Evolutionary conservation across 345 rosid genomes (phyloP), one percentile per base, ranked within the genome.

Genomic region (Pistacia integerrima): DNA sequence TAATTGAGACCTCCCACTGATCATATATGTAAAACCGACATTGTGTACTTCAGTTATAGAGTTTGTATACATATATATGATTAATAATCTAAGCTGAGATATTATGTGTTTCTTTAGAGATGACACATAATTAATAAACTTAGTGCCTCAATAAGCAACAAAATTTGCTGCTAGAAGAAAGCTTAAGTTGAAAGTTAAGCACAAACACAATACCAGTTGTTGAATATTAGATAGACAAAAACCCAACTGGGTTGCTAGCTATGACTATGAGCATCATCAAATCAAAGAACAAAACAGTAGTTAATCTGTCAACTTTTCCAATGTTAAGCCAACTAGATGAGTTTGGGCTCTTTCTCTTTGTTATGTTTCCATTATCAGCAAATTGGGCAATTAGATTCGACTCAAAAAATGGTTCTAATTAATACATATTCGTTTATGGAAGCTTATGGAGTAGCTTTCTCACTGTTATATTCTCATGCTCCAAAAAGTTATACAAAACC

Each of bases 261-360:
- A 52, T 52, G 41, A 30, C n/a, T 2, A 52, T 52, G 41, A 30
- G 41, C 58, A 41, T 41, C 46, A 30, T 68, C 72, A 13, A 13
- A 49, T 48, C 38, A 30, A 68, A 49, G 11, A 2, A 51, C 25
- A 69, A 51, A 69, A 30, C 3, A 16, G 68, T 64, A 63, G 67
- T 36, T 64, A 36, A 4, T 17, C 48, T 11, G n/a, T 64, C 51
- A 64, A 16, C 68, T 36, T 36, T 36, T 18, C 25, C 68, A 64
- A 36, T 17, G 49, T 64, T 64, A 3, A 64, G 41, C 44, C 41
- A 51, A 30, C 60, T 4, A 67, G 36, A 48, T 22, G 7, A 6
- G 56, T 20, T 67, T 67, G 70, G 36, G 22, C 56, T 67, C 18
- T 38, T 46, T 67, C 56, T 67, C 35, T 22, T 67, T 22, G 70